Conservation (phyloP, 2,329 filamentous ascomycete species). For the Gaeumannomyces sp. region DNA sequence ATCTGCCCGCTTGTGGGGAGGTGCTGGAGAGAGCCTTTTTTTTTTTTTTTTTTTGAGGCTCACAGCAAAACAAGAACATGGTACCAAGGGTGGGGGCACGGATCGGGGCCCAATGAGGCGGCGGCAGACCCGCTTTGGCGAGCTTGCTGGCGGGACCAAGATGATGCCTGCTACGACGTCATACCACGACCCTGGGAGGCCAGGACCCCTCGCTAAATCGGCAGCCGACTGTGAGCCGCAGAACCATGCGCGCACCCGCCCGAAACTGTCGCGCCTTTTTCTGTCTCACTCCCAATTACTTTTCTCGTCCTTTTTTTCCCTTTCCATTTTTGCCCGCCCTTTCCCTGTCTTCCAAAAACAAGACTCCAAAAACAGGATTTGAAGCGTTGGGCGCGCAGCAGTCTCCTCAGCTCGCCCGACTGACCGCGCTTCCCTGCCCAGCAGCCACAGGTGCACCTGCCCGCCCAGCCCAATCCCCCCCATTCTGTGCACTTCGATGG, state of each 20-base stretch:
- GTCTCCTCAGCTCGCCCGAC: no score
- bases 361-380: neutral
- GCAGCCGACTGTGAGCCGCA: neutral
- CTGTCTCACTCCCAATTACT: neutral
- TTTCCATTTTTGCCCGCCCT: neutral
- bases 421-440: neutral
- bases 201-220: conserved; percentile 2
- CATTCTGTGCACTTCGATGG: neutral
- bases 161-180: conserved; percentile 10
- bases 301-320: neutral
- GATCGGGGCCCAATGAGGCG: neutral
- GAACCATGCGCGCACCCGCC: neutral
- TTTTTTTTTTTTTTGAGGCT: no score
- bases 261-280: neutral
- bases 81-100: no score
- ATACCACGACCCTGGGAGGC: conserved; percentile 5
- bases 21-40: no score
- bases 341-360: neutral
- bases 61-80: neutral
- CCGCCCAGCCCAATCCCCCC: neutral
- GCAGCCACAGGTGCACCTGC: no score
- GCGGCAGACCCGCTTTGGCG: neutral
- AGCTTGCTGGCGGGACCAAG: conserved; percentile 5
- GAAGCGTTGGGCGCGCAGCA: neutral
- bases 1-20: no score